These are phyloP conservation scores for Colletotrichum noveboracense DNA, from an alignment of 2,329 filamentous ascomycete genomes.

Conservation along the genomic window DNA sequence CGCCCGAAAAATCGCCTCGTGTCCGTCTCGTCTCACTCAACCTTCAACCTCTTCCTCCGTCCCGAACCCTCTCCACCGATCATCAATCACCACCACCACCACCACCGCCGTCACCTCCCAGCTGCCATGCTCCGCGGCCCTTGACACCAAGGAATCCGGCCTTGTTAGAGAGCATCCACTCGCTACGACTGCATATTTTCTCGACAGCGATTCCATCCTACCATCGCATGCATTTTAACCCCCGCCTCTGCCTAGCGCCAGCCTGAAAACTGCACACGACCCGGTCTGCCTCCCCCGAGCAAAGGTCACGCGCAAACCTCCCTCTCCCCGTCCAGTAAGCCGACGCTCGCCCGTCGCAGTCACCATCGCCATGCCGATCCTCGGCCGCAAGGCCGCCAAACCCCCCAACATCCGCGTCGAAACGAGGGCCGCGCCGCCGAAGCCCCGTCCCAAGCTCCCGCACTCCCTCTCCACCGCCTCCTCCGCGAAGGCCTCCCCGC, in stretches of 20 bases:
- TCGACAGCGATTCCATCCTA: not conserved
- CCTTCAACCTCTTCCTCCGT: constrained; percentile 13
- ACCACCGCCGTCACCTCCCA: not conserved
- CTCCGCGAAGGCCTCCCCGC: constrained; percentile 37
- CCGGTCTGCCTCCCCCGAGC: not conserved
- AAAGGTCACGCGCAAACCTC: not conserved
- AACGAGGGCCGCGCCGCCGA: constrained; percentile 49
- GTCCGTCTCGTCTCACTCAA: constrained; percentile 16
- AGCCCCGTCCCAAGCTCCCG: constrained; percentile 40
- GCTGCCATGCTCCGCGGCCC: not conserved
- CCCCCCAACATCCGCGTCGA: constrained; percentile 57
- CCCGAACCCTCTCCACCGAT: constrained; percentile 1
- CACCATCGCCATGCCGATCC: constrained; percentile 34
- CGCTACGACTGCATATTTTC: not conserved
- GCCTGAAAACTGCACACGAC: not conserved
- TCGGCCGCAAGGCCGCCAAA: constrained; percentile 52
- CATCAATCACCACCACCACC: not conserved
- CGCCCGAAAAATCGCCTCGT: constrained; percentile 22
- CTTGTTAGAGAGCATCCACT: not conserved
- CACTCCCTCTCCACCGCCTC: constrained; percentile 34
- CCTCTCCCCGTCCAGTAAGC: not conserved
- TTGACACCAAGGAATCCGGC: not conserved
- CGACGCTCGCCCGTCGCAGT: not conserved
- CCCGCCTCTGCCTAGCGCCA: not conserved
- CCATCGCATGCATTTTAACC: not conserved